Percentiles rank a stretch among this genome's conserved stretches.
Conservation (phyloP, 2,329 filamentous ascomycete genomes). For the Pseudogymnoascus sp. region DNA sequence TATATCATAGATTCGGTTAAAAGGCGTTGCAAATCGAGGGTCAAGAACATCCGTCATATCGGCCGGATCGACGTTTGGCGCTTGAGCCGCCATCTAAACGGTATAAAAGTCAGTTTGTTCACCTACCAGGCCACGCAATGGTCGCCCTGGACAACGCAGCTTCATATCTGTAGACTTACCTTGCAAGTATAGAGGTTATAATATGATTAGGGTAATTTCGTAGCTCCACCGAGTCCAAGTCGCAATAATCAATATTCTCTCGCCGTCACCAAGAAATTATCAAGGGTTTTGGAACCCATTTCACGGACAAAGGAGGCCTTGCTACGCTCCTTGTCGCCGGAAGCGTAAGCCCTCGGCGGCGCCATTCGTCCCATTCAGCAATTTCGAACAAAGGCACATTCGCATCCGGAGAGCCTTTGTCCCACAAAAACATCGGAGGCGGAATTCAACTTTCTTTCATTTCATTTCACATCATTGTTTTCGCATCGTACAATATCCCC, state of each 20-base stretch:
- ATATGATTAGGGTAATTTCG: background rate
- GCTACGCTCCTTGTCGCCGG: background rate
- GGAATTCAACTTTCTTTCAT: background rate
- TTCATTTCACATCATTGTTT: background rate
- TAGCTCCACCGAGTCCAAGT: background rate
- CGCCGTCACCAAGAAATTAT: background rate
- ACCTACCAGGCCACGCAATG: no score
- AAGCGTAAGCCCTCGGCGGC: slow-evolving; percentile 3
- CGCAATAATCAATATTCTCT: background rate
- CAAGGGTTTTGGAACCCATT: background rate
- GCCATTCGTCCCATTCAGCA: background rate
- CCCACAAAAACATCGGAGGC: background rate
- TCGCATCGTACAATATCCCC: background rate
- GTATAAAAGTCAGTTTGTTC: background rate
- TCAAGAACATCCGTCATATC: background rate
- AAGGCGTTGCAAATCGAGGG: background rate
- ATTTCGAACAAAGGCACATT: background rate
- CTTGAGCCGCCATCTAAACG: background rate
- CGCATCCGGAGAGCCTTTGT: slow-evolving; percentile 6
- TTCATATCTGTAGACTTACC: background rate
- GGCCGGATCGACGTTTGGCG: background rate
- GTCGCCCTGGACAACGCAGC: background rate
- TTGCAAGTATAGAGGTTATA: slow-evolving; percentile 7
- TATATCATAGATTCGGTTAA: background rate
- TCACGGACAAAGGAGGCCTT: background rate